Evolutionary conservation across 768 basidiomycete species (phyloP).

Genomic region (Boletellus ananas): DNA sequence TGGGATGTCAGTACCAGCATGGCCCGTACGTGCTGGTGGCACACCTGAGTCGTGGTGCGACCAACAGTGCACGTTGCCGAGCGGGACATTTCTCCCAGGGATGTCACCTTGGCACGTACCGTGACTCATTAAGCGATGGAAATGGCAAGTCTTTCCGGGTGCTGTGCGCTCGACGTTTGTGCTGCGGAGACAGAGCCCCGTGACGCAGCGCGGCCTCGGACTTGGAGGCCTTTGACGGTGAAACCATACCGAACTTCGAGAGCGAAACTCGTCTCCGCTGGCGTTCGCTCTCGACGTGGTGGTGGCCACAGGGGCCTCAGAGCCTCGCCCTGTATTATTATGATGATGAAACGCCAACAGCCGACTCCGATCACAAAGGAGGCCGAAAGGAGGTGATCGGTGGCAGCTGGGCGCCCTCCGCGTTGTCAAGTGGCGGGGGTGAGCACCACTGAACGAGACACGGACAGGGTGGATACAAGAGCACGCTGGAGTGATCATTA

Average conservation of each 20-base stretch:
- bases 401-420: slow-evolving; percentile 22
- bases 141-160: background rate
- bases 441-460: background rate
- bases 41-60: background rate
- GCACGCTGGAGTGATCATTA: background rate
- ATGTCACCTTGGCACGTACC: background rate
- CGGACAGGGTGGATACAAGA: background rate
- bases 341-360: slow-evolving; percentile 5
- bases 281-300: background rate
- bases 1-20: slow-evolving; percentile 1
- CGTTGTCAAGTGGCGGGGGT: slow-evolving; percentile 8
- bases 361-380: slow-evolving; percentile 24
- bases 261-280: too few relatives aligned
- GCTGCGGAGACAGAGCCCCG: background rate
- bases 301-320: background rate
- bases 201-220: background rate
- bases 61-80: background rate
- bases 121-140: background rate
- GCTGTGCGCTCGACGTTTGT: background rate
- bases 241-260: too few relatives aligned
- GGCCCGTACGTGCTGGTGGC: slow-evolving; percentile 1
- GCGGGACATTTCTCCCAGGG: background rate
- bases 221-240: background rate
- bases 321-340: background rate
- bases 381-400: slow-evolving; percentile 23